Conservation (phyloP, 164 flowering plant species). For the Vitis cinerea region DNA sequence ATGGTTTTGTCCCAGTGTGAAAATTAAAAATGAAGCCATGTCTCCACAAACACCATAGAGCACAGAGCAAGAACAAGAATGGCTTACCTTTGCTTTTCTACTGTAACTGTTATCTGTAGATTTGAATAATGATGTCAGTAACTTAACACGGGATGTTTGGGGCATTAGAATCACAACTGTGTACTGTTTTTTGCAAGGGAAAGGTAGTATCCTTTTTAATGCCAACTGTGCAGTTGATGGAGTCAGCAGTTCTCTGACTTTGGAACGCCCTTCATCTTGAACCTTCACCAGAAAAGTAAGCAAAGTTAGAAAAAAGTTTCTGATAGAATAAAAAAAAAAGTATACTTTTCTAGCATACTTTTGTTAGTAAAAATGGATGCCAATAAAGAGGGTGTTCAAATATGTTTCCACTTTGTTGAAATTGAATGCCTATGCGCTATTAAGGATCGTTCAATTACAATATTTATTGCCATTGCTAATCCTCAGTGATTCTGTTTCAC, state of each 20-base stretch:
- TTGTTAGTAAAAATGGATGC: neutral
- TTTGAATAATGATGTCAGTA: slow-evolving; percentile 39
- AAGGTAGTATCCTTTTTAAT: slow-evolving; percentile 66
- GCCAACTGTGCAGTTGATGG: slow-evolving; percentile 70
- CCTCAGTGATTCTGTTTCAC: no score
- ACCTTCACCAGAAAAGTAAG: slow-evolving; percentile 36
- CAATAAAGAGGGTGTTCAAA: no score
- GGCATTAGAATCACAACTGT: slow-evolving; percentile 90
- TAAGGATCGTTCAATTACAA: no score
- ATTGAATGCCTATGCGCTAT: no score
- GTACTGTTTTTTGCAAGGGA: slow-evolving; percentile 80
- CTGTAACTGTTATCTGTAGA: slow-evolving; percentile 18
- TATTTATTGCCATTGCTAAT: no score
- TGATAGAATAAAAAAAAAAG: neutral
- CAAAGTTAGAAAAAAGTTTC: neutral
- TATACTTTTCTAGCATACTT: neutral
- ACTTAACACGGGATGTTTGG: slow-evolving; percentile 36
- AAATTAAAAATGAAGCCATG: no score
- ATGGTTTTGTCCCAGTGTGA: neutral
- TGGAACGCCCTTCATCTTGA: slow-evolving; percentile 77
- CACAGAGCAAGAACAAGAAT: neutral
- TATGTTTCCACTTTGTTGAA: no score
- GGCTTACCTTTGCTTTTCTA: slow-evolving; percentile 68
- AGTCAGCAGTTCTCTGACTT: slow-evolving; percentile 56
- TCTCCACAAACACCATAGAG: no score